These are phyloP conservation scores for Oehlia diaphana DNA, from an alignment of 192 early-diverging fungal genomes.

Conservation along the genomic window DNA sequence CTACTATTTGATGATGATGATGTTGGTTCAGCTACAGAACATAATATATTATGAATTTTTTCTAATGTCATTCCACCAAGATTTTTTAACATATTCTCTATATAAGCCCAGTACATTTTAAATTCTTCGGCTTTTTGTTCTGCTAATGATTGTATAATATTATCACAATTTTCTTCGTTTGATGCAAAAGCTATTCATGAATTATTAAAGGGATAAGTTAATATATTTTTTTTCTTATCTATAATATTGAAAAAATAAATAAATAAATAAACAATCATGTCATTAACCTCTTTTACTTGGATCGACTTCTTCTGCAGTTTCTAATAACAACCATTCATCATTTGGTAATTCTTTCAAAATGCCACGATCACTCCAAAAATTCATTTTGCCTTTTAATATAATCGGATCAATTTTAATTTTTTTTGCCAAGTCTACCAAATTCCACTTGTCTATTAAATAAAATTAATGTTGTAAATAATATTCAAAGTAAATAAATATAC, in stretches of 20 bases:
- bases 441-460: constrained; percentile 19
- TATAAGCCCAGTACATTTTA: not conserved
- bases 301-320: not conserved
- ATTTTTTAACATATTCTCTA: constrained; percentile 7
- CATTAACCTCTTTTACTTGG: not conserved
- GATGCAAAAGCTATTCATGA: not conserved
- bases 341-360: not conserved
- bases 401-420: constrained; percentile 19
- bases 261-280: not conserved
- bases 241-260: not conserved
- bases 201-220: no score
- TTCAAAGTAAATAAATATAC: not conserved
- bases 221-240: no score
- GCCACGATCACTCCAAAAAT: constrained; percentile 25
- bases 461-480: not conserved
- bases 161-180: not conserved
- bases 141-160: not conserved
- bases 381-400: constrained; percentile 5
- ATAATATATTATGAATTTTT: not conserved
- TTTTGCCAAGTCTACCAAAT: not conserved
- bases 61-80: constrained; percentile 5
- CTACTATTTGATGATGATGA: not conserved
- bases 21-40: not conserved
- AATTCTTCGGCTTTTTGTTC: constrained; percentile 7
- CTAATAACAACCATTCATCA: constrained; percentile 24